Base-by-base conservation (phyloP, 2,329 filamentous ascomycete species). In the Mycosphaerelloides madeirae region DNA sequence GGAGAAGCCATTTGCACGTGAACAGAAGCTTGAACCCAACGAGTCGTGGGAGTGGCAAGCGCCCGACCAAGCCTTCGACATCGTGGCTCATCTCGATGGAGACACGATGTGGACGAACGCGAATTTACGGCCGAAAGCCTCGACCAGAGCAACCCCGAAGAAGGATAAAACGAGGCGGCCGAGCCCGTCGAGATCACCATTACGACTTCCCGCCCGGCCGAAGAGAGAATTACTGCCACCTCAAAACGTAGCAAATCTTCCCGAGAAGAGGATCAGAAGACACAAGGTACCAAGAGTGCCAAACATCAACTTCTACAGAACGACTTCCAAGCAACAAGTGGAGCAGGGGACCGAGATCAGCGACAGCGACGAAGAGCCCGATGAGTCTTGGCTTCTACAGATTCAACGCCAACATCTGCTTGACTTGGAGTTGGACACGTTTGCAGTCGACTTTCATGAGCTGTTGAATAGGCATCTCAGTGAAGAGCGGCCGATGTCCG, bases 351-450 rank as follows among this genome's bases (percentile, higher is more conserved):
- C 70, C 38, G 34, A 51, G 3, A 50, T 72, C 13, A 68, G 62
- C 36, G 69, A 73, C 43, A 71, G 68, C 50, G 71, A 73, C 20
- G 66, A 71, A 33, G 68, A 70, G 5, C 48, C 64, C 0, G 67
- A 70, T 32, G 60, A 64, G 19, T 46, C 44, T 2, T 71, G 69
- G 66, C 44, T 70, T 5, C 38, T 55, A 1, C 54, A 61, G 7
- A 64, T 61, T 20, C 65, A 65, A 46, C 53, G 55, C 2, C 46
- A 49, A 3, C 51, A 59, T n/a, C 49, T 63, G n/a, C 34, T 39
- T 3, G 41, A 56, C 13, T 39, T 56, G 5, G 57, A 57, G 31
- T 29, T 61, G 11, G 58, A 58, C 4, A 31, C 48, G 3, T 38
- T 54, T 1, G 54, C 54, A 8, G 60, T 58, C 31, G 54, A 56